A percentile compares a stretch with the other conserved stretches of the same genome.
These are phyloP conservation scores for Pyrenochaeta sp. DNA, from an alignment of 2,329 filamentous ascomycete species.

Conservation along the genomic window DNA sequence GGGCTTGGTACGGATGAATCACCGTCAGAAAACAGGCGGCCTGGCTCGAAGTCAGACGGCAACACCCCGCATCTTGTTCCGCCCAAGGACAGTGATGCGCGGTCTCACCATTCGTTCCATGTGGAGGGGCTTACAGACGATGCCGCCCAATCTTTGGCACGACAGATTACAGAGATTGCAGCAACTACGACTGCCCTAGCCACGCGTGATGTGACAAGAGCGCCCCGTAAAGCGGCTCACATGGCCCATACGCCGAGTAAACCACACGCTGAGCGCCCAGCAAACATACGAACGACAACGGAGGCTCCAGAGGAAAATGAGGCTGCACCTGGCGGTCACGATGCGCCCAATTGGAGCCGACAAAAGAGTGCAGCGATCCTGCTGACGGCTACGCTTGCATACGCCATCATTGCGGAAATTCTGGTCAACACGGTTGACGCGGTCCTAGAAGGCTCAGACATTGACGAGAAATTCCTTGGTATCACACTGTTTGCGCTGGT, in stretches of 20 bases:
- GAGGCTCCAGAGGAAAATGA: constrained; percentile 58
- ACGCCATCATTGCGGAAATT: constrained; percentile 97
- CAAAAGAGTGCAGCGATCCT: constrained; percentile 90
- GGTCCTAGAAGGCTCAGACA: constrained; percentile 87
- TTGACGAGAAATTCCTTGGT: constrained; percentile 96
- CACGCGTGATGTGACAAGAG: constrained; percentile 74
- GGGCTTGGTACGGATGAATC: constrained; percentile 70
- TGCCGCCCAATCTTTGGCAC: constrained; percentile 81
- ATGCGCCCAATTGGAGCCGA: constrained; percentile 98
- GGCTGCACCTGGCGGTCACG: constrained; percentile 73
- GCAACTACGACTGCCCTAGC: constrained; percentile 90
- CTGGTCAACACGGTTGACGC: constrained; percentile 96
- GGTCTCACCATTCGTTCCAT: constrained; percentile 55
- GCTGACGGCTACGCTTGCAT: constrained; percentile 86
- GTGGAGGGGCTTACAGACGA: constrained; percentile 77
- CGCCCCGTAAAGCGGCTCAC: constrained; percentile 60
- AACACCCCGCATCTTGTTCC: constrained; percentile 48
- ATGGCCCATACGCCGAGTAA: constrained; percentile 47
- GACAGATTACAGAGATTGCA: constrained; percentile 91
- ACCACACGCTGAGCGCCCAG: constrained; percentile 49
- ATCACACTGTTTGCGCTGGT: constrained; percentile 97
- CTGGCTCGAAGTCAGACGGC: constrained; percentile 31
- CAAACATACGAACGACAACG: constrained; percentile 49
- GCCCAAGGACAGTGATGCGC: constrained; percentile 46
- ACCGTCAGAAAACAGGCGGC: constrained; percentile 49